These are phyloP conservation scores for Myriosclerotinia scirpicola DNA, from an alignment of 2,329 filamentous ascomycete species.

Conservation along the genomic window DNA sequence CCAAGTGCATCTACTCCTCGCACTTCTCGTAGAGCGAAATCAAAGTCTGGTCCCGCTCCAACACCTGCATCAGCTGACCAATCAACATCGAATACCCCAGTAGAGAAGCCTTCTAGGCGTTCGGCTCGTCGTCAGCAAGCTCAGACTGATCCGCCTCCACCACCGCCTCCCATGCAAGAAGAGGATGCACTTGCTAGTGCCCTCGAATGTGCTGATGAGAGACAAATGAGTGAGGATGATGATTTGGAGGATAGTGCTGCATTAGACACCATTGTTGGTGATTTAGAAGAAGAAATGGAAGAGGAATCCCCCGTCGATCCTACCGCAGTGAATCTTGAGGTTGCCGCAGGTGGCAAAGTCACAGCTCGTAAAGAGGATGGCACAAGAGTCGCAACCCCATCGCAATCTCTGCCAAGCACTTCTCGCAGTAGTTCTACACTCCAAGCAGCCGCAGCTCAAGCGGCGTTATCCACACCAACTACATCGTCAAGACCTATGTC, in stretches of 20 bases:
- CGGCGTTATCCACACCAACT: constrained; percentile 45
- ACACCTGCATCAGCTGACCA: constrained; percentile 45
- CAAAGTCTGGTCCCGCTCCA: constrained; percentile 47
- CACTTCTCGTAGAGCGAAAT: constrained; percentile 43
- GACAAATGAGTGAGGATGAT: constrained; percentile 73
- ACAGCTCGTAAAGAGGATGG: constrained; percentile 92
- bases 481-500: constrained; percentile 67
- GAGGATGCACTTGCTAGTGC: constrained; percentile 66
- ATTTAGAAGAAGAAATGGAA: constrained; percentile 80
- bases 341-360: constrained; percentile 81
- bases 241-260: constrained; percentile 64
- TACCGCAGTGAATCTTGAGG: constrained; percentile 86
- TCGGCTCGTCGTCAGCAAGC: constrained; percentile 61
- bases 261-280: constrained; percentile 85
- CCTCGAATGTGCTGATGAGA: constrained; percentile 91
- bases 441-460: constrained; percentile 42
- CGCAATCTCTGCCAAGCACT: constrained; percentile 55
- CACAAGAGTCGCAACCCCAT: constrained; percentile 79
- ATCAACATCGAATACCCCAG: constrained; percentile 46
- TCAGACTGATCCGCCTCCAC: constrained; percentile 52
- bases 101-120: constrained; percentile 62
- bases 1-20: constrained; percentile 43
- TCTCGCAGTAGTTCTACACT: constrained; percentile 44
- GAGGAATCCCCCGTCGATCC: constrained; percentile 75
- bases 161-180: constrained; percentile 55